Percentiles rank a stretch among this genome's conserved stretches.
Conservation (phyloP, 2,329 filamentous ascomycete genomes). For the Fulvia fulva region DNA sequence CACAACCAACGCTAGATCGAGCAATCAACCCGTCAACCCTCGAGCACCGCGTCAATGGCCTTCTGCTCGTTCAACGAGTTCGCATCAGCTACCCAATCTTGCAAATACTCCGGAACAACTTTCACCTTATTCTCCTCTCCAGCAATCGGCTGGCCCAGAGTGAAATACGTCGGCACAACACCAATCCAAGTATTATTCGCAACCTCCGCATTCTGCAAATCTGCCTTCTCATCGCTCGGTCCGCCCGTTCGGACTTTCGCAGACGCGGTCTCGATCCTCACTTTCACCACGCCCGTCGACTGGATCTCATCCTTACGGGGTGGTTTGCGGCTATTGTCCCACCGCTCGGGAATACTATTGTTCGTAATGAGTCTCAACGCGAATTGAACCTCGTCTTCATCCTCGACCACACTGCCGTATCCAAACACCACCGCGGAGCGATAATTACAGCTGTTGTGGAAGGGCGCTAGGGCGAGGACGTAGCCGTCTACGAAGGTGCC, state of each 20-base stretch:
- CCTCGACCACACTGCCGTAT: constrained; percentile 63
- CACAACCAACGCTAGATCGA: not conserved
- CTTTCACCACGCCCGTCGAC: constrained; percentile 67
- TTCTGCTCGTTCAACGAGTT: constrained; percentile 40
- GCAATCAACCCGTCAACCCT: constrained; percentile 7
- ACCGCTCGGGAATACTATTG: constrained; percentile 64
- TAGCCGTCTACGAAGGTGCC: constrained; percentile 75
- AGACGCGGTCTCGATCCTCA: constrained; percentile 66
- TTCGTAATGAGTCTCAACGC: constrained; percentile 78
- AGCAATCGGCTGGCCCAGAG: constrained; percentile 60
- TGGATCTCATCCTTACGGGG: constrained; percentile 71
- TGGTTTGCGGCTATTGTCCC: constrained; percentile 64
- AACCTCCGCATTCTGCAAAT: constrained; percentile 48
- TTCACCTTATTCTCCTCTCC: constrained; percentile 56
- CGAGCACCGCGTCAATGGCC: constrained; percentile 31
- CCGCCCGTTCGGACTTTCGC: constrained; percentile 68
- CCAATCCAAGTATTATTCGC: constrained; percentile 55
- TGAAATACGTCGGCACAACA: constrained; percentile 61
- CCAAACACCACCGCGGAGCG: constrained; percentile 76
- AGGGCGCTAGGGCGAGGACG: constrained; percentile 73
- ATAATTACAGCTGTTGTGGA: constrained; percentile 79
- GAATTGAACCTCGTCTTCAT: constrained; percentile 71
- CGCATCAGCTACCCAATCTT: constrained; percentile 47
- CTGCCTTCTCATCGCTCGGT: constrained; percentile 59
- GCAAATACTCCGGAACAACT: constrained; percentile 60